phyloP scores from a whole-genome alignment of 129 eudicot genomes.

The Ambrosia artemisiifolia region DNA sequence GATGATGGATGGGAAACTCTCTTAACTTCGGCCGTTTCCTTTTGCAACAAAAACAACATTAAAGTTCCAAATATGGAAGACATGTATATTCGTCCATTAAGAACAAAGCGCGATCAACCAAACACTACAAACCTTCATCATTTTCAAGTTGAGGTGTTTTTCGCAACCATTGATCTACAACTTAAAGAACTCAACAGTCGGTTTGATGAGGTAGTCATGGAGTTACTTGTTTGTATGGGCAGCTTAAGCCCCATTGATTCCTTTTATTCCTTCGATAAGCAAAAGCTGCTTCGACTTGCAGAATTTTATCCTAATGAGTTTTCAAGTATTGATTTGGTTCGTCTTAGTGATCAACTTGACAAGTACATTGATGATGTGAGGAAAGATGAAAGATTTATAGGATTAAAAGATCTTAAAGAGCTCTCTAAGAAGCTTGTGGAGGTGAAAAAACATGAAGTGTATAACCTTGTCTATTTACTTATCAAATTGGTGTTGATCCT shows the following conservation, averaged over 20 bases:
- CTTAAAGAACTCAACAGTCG: slow-evolving; percentile 11
- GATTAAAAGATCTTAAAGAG: slow-evolving; percentile 20
- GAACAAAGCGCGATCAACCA: neutral
- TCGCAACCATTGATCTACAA: neutral
- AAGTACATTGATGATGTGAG: neutral
- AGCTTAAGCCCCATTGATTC: neutral
- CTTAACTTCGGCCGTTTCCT: neutral
- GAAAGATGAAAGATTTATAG: slow-evolving; percentile 3
- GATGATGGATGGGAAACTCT: neutral
- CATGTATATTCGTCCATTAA: slow-evolving; percentile 16
- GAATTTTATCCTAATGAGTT: slow-evolving; percentile 14
- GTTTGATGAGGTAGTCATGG: neutral
- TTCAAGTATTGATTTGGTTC: neutral
- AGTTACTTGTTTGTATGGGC: neutral
- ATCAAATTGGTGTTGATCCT: slow-evolving; percentile 16
- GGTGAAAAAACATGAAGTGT: slow-evolving; percentile 7
- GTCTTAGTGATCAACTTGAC: neutral
- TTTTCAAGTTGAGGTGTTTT: slow-evolving; percentile 5
- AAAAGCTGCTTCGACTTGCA: slow-evolving; percentile 13
- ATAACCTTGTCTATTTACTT: slow-evolving; percentile 11
- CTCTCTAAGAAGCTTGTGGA: slow-evolving; percentile 12
- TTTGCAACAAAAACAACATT: neutral
- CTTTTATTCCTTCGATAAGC: neutral
- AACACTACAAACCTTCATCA: neutral
- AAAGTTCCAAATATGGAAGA: slow-evolving; percentile 1